Evolutionary conservation across 106 monocot species (phyloP).

Genomic region (Cymbidium sinense): DNA sequence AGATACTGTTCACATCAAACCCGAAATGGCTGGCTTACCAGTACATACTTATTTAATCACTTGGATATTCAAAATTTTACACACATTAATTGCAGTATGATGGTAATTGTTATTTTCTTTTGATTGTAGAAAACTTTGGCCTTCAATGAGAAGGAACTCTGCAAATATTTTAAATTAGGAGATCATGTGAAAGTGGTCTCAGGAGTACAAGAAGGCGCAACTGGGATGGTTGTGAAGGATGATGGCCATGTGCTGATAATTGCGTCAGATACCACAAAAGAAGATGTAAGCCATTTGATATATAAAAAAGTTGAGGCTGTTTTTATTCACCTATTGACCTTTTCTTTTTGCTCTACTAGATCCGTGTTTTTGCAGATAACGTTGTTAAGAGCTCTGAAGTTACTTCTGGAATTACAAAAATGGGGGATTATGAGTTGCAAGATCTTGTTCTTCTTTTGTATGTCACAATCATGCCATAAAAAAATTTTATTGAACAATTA

Average conservation of each 20-base stretch:
- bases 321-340: not conserved
- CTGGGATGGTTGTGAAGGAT: slow-evolving; percentile 99
- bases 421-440: slow-evolving; percentile 94
- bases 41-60: slow-evolving; percentile 30
- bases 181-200: slow-evolving; percentile 99
- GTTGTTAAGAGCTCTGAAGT: slow-evolving; percentile 99
- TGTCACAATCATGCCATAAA: slow-evolving; percentile 9
- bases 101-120: slow-evolving; percentile 3
- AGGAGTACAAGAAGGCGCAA: slow-evolving; percentile 91
- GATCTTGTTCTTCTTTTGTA: slow-evolving; percentile 95
- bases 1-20: slow-evolving; percentile 84
- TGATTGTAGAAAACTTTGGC: slow-evolving; percentile 66
- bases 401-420: slow-evolving; percentile 78
- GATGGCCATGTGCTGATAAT: slow-evolving; percentile 88
- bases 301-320: not conserved
- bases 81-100: not conserved
- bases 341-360: slow-evolving; percentile 30
- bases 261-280: slow-evolving; percentile 89
- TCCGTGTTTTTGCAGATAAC: slow-evolving; percentile 97
- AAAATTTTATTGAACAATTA: not conserved
- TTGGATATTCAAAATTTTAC: not conserved
- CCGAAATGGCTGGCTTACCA: slow-evolving; percentile 67
- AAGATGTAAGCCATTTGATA: slow-evolving; percentile 56
- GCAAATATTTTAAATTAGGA: slow-evolving; percentile 95
- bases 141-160: slow-evolving; percentile 91